Evolutionary conservation across 345 rosid species (phyloP).

Genomic region (Iberis pinnata): DNA sequence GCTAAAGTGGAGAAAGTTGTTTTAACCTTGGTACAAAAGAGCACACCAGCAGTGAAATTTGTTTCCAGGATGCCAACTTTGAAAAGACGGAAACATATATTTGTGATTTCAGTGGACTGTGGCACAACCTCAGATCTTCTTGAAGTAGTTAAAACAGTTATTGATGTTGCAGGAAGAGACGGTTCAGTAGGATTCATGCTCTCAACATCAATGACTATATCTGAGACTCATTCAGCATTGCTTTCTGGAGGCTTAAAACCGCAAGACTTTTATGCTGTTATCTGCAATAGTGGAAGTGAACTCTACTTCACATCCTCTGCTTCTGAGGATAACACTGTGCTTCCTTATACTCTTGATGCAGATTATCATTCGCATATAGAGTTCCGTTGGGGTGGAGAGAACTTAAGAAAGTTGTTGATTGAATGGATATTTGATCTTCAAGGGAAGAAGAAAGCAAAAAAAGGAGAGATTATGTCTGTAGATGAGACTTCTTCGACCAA

Average conservation of each 20-base stretch:
- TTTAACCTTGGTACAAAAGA: constrained; percentile 31
- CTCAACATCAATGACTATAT: constrained; percentile 57
- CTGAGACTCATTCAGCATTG: constrained; percentile 48
- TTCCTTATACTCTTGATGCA: constrained; percentile 50
- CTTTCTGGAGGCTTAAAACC: constrained; percentile 49
- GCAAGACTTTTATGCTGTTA: constrained; percentile 60
- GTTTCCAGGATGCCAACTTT: constrained; percentile 40
- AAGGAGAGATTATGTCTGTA: constrained; percentile 36
- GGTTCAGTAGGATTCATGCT: constrained; percentile 50
- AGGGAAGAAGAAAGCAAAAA: constrained; percentile 35
- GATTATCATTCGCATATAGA: constrained; percentile 75
- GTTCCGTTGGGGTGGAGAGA: constrained; percentile 80
- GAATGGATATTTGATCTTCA: constrained; percentile 54
- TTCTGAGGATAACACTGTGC: constrained; percentile 36
- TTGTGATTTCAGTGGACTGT: constrained; percentile 57
- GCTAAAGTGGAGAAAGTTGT: constrained; percentile 41
- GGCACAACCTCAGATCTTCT: constrained; percentile 32
- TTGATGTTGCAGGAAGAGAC: constrained; percentile 38
- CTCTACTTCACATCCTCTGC: constrained; percentile 53
- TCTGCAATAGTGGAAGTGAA: constrained; percentile 79
- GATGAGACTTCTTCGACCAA: constrained; percentile 48
- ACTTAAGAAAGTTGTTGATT: constrained; percentile 55
- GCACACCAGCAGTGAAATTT: constrained; percentile 31
- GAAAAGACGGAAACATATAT: constrained; percentile 46
- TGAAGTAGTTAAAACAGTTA: constrained; percentile 32